These are phyloP conservation scores for Saururus chinensis DNA, from an alignment of 164 flowering plant species.

Conservation along the genomic window DNA sequence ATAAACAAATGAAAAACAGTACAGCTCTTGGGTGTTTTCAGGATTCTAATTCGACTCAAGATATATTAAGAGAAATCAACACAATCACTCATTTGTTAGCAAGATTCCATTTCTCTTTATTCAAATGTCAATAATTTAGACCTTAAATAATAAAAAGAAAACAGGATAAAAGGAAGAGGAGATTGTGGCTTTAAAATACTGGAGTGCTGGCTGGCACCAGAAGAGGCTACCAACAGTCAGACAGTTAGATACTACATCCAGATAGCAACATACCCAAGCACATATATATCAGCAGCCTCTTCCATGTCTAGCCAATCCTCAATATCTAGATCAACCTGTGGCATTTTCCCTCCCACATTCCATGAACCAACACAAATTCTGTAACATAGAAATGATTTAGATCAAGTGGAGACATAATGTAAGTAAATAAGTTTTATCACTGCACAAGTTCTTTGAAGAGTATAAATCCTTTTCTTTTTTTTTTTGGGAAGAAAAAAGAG, in stretches of 20 bases:
- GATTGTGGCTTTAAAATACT: neutral
- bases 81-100: too few relatives aligned
- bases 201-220: constrained; percentile 4
- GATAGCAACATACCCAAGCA: constrained; percentile 59
- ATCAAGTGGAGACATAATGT: neutral
- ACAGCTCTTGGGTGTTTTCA: too few relatives aligned
- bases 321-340: constrained; percentile 73
- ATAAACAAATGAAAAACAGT: too few relatives aligned
- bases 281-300: constrained; percentile 89
- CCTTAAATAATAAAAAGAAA: too few relatives aligned
- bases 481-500: too few relatives aligned
- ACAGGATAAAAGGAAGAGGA: neutral
- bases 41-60: too few relatives aligned
- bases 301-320: constrained; percentile 67
- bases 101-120: too few relatives aligned
- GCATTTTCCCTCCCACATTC: constrained; percentile 88
- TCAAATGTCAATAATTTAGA: too few relatives aligned
- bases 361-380: constrained; percentile 86
- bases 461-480: too few relatives aligned
- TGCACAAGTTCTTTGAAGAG: neutral
- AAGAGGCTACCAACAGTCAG: too few relatives aligned
- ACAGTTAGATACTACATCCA: neutral
- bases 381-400: neutral
- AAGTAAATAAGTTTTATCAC: too few relatives aligned
- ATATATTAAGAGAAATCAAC: too few relatives aligned